Base-by-base conservation (phyloP, 2,329 filamentous ascomycete genomes). In the Phoma herbarum region DNA sequence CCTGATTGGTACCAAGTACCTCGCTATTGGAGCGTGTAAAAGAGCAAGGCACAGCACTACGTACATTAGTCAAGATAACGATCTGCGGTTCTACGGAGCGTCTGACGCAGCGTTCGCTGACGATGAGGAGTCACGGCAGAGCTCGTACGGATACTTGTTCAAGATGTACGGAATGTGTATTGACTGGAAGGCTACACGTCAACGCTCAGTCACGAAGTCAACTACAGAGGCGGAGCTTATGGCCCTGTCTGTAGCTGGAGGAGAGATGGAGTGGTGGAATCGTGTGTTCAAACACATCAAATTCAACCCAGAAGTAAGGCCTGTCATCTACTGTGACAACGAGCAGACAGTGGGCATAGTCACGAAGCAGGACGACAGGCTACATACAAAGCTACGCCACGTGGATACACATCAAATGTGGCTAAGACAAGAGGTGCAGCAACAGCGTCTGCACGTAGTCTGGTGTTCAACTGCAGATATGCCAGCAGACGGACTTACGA, bases 201-300 rank as follows among this genome's bases (percentile, higher is more conserved):
- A 65, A 52, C 28, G 51, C 23, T 61, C 39, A 25, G 55, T 67
- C n/a, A n/a, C n/a, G n/a, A n/a, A n/a, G n/a, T n/a, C n/a, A n/a
- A n/a, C n/a, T n/a, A n/a, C n/a, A n/a, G 59, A 67, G 41, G 59
- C 61, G 25, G 54, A 66, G 25, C 43, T 64, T 23, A 47, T 67
- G 8, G 33, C 53, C 2, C 45, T 69, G 1, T 63, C 50, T 1
- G 6, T 18, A 8, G 53, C 52, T 16, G 57, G 52, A 11, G 42
- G 26, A 29, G 43, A 46, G 26, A 29, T 46, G 16, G 43, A 42
- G 39, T 42, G 39, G 39, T 42, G 39, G 39, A 14, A 31, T 14
- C 18, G n/a, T 5, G 26, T 41, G 20, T 41, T 41, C 20, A 41
- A 18, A 3, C 20, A 41, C 16, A 41, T 41, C 20, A 41, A 41